Percentiles rank a stretch among this genome's conserved stretches.
These are phyloP conservation scores for Penicillium sp. DNA, from an alignment of 2,329 filamentous ascomycete genomes.

Conservation along the genomic window DNA sequence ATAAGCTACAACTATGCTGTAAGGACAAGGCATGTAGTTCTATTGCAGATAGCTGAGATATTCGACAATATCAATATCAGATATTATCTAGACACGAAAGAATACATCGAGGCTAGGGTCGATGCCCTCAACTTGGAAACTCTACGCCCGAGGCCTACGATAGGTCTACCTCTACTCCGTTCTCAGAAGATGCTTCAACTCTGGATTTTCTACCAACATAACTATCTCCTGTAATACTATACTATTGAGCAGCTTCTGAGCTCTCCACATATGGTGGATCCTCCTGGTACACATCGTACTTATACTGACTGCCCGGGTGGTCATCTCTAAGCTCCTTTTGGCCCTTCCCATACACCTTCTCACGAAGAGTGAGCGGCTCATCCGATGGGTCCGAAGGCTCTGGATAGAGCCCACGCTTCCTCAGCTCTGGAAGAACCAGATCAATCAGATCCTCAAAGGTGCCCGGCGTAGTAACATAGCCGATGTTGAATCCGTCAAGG, in stretches of 20 bases:
- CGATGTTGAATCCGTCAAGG: slow-evolving; percentile 43
- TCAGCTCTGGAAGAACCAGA: slow-evolving; percentile 46
- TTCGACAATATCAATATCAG: too few relatives aligned
- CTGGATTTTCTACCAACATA: neutral
- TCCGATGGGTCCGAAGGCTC: slow-evolving; percentile 28
- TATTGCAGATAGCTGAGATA: too few relatives aligned
- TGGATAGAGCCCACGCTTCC: slow-evolving; percentile 40
- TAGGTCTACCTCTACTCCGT: too few relatives aligned
- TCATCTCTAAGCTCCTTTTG: slow-evolving; percentile 54
- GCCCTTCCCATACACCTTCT: slow-evolving; percentile 59
- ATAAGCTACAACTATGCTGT: too few relatives aligned
- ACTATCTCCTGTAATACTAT: neutral
- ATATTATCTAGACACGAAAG: too few relatives aligned
- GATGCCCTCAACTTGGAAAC: too few relatives aligned
- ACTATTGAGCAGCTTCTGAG: neutral
- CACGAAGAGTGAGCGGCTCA: slow-evolving; percentile 47
- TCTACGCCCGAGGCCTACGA: too few relatives aligned
- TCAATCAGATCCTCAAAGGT: slow-evolving; percentile 52
- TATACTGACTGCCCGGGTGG: slow-evolving; percentile 56
- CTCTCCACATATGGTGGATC: slow-evolving; percentile 38
- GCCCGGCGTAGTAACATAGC: slow-evolving; percentile 49
- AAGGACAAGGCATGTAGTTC: too few relatives aligned
- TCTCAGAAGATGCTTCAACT: neutral
- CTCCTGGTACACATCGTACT: slow-evolving; percentile 58
- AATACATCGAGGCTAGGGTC: too few relatives aligned